Evolutionary conservation across 805 yeast genomes (phyloP), one percentile per base, ranked within the genome.

Genomic region (Ogataea saltuana): DNA sequence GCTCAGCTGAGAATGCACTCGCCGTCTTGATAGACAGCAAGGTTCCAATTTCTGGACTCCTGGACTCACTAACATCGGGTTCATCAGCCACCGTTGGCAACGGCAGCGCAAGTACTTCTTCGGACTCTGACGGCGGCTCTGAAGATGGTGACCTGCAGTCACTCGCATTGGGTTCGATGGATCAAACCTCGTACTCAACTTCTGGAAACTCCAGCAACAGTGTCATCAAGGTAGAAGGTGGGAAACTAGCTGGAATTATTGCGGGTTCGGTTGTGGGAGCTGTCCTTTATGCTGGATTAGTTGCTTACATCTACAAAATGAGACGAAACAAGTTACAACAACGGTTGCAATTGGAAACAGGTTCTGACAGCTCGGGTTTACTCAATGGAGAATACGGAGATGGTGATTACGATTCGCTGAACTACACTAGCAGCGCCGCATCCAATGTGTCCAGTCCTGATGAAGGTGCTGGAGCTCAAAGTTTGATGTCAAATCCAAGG

Each of bases 181-280:
- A 58, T 39, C 15, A 23, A 3, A 12, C 29, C 13, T 44, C 50
- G 5, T 23, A 44, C 12, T 35, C 51, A n/a, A 30, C 43, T 23
- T 42, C 56, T 4, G 47, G 54, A 9, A 35, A 43, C 27, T 30
- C 48, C 6, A 34, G 37, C 18, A 34, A 29, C 11, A 38, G 34
- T n/a, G n/a, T n/a, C 20, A 17, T 39, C 12, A 46, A 39, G 36
- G 48, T 39, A 19, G 54, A 38, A 18, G 62, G 56, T 4, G 51
- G 55, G 6, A 74, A 74, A 48, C 74, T 87, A 18, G 83, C 85
- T 19, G 96, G 95, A 27, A 77, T 89, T 41, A 82, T 91, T 11
- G 74, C 88, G 30, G 97, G 97, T 35, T 81, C 95, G 6, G 81
- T 87, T 22, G 80, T 78, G 11, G 97, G 97, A 42, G 83, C 87